phyloP scores from a whole-genome alignment of 2,329 filamentous ascomycete species.

The Sordariomycetes sp. region DNA sequence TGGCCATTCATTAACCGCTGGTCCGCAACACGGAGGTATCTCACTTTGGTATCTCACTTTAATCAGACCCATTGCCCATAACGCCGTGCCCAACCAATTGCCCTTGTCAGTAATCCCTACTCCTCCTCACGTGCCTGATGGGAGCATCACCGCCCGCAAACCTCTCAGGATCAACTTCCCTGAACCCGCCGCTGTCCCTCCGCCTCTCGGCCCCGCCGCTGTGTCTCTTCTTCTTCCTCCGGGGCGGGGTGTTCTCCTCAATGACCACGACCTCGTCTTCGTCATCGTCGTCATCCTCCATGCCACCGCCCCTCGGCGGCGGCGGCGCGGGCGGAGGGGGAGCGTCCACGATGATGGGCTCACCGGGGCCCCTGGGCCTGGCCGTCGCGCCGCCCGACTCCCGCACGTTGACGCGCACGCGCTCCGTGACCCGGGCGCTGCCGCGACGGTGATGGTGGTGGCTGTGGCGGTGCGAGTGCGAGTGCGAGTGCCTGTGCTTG shows the following conservation, averaged over 20 bases:
- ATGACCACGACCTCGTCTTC: slow-evolving; percentile 29
- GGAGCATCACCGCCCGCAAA: neutral
- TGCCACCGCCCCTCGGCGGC: slow-evolving; percentile 1
- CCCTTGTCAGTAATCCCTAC: slow-evolving; percentile 2
- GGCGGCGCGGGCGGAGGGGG: too few relatives aligned
- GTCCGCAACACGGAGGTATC: too few relatives aligned
- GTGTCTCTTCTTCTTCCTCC: slow-evolving; percentile 12
- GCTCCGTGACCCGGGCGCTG: slow-evolving; percentile 11
- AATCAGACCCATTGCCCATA: too few relatives aligned
- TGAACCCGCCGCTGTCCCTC: slow-evolving; percentile 1
- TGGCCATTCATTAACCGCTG: too few relatives aligned
- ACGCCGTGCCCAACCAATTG: neutral
- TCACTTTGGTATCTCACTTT: too few relatives aligned
- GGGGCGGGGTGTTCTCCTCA: slow-evolving; percentile 21
- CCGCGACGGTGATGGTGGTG: slow-evolving; percentile 4
- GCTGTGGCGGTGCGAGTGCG: slow-evolving; percentile 5
- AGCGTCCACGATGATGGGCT: slow-evolving; percentile 16
- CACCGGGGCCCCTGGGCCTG: slow-evolving; percentile 4
- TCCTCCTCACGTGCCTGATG: neutral
- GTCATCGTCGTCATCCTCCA: slow-evolving; percentile 16
- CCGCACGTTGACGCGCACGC: slow-evolving; percentile 1
- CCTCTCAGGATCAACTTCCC: slow-evolving; percentile 1
- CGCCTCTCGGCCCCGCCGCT: slow-evolving; percentile 5
- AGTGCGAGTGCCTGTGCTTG: slow-evolving; percentile 7
- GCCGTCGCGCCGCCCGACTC: neutral